Evolutionary conservation across 2,329 filamentous ascomycete species (phyloP).

Genomic region (Aspergillus ochraceoroseus): DNA sequence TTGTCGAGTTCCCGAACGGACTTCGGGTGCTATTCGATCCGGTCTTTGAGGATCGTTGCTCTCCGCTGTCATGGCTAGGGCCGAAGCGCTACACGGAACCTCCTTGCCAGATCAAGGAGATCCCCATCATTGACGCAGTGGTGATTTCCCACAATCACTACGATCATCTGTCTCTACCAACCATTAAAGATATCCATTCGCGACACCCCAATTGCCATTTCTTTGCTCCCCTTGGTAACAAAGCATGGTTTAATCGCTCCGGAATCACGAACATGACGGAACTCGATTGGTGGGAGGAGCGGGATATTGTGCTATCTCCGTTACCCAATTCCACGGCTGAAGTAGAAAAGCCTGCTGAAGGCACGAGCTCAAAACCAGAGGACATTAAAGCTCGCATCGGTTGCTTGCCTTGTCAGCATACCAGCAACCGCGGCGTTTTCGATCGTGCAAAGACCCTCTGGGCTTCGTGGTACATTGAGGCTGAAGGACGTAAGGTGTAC

Average conservation of each 20-base stretch:
- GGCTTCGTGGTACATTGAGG: slow-evolving; percentile 77
- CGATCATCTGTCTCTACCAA: slow-evolving; percentile 78
- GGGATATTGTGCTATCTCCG: slow-evolving; percentile 61
- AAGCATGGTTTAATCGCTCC: slow-evolving; percentile 68
- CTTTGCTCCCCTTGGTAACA: slow-evolving; percentile 79
- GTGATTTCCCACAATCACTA: slow-evolving; percentile 90
- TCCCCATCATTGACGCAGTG: slow-evolving; percentile 57
- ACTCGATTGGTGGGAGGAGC: slow-evolving; percentile 91
- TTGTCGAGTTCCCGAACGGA: slow-evolving; percentile 80
- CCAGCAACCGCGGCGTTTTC: slow-evolving; percentile 61
- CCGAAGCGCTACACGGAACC: slow-evolving; percentile 73
- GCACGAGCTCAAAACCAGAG: slow-evolving; percentile 19
- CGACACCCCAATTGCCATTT: slow-evolving; percentile 76
- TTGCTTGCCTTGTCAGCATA: slow-evolving; percentile 82
- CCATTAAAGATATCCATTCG: slow-evolving; percentile 64
- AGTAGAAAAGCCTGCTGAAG: slow-evolving; percentile 27
- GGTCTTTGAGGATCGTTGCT: slow-evolving; percentile 83
- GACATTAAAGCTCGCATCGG: slow-evolving; percentile 67
- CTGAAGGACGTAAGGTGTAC: slow-evolving; percentile 71
- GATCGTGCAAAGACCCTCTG: slow-evolving; percentile 76
- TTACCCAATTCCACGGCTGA: slow-evolving; percentile 24
- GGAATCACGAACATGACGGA: slow-evolving; percentile 77
- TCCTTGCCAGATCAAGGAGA: slow-evolving; percentile 71
- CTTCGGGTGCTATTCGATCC: slow-evolving; percentile 89
- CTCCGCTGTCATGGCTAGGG: slow-evolving; percentile 64